phyloP scores from a whole-genome alignment of 192 early-diverging fungal genomes.

The Linnemannia exigua region DNA sequence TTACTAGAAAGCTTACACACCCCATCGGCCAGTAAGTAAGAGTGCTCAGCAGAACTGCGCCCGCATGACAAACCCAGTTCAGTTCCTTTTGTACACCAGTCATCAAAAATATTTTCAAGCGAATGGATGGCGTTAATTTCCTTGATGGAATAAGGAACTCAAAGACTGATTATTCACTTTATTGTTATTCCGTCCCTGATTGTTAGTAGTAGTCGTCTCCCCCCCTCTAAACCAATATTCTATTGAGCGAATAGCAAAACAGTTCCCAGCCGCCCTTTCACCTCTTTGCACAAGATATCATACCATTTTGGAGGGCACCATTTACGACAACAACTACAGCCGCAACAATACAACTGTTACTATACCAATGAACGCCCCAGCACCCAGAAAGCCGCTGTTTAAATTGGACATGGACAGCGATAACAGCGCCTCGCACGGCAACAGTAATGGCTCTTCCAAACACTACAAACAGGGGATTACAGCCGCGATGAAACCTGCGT shows the following conservation, averaged over 20 bases:
- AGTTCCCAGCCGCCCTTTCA: no score
- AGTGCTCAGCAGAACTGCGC: neutral
- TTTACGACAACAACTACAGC: neutral
- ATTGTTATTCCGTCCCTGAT: no score
- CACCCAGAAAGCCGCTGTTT: conserved; percentile 30
- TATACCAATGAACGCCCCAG: neutral
- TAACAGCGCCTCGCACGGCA: neutral
- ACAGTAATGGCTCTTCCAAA: neutral
- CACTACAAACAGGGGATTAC: neutral
- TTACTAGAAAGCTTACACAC: neutral
- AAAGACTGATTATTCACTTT: no score
- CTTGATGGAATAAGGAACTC: no score
- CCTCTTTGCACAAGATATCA: neutral
- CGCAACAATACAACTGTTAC: neutral
- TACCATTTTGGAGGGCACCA: neutral
- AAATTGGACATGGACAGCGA: conserved; percentile 41
- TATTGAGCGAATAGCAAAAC: no score
- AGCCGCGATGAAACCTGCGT: neutral
- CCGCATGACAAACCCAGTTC: neutral
- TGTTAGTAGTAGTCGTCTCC: no score
- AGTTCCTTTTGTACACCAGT: neutral
- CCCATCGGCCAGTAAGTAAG: neutral
- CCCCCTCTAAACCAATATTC: no score
- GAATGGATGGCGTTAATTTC: no score
- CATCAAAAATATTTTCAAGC: no score